Percentiles rank a stretch among this genome's conserved stretches.
phyloP scores from a whole-genome alignment of 768 basidiomycete species.

The Tricholoma saponaceum region DNA sequence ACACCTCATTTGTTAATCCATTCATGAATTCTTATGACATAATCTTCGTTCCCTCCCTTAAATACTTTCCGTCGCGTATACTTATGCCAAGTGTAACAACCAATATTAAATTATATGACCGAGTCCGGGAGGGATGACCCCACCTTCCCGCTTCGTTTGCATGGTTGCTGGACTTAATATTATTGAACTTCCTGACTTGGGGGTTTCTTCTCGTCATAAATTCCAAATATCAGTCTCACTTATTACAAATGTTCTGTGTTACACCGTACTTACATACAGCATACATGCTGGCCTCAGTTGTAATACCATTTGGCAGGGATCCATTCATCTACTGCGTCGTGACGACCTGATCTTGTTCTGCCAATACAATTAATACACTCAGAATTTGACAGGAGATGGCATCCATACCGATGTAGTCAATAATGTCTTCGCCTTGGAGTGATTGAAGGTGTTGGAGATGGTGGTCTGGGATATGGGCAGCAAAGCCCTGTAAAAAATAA shows the following conservation, averaged over 20 bases:
- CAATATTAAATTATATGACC: not conserved
- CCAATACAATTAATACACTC: not conserved
- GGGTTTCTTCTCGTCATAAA: not conserved
- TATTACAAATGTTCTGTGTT: not conserved
- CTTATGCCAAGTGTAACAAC: not conserved
- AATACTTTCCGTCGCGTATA: not conserved
- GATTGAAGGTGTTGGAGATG: conserved; percentile 29
- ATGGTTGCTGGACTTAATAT: no score
- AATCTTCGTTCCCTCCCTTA: not conserved
- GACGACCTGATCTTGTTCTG: conserved; percentile 41
- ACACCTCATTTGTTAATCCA: not conserved
- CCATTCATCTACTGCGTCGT: conserved; percentile 29
- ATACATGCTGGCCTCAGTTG: not conserved
- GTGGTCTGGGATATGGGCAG: conserved; percentile 22
- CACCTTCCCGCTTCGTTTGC: no score
- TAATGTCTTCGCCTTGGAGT: conserved; percentile 24
- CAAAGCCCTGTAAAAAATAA: conserved; percentile 20
- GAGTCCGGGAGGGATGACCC: not conserved
- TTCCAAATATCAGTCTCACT: no score
- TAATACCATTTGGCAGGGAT: not conserved
- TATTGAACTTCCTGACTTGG: not conserved
- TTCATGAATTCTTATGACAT: not conserved
- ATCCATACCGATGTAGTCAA: conserved; percentile 45
- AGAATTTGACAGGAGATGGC: not conserved
- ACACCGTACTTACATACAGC: not conserved